These are phyloP conservation scores for Chrysanthemum makinoi DNA, from an alignment of 129 eudicot species.

Conservation along the genomic window DNA sequence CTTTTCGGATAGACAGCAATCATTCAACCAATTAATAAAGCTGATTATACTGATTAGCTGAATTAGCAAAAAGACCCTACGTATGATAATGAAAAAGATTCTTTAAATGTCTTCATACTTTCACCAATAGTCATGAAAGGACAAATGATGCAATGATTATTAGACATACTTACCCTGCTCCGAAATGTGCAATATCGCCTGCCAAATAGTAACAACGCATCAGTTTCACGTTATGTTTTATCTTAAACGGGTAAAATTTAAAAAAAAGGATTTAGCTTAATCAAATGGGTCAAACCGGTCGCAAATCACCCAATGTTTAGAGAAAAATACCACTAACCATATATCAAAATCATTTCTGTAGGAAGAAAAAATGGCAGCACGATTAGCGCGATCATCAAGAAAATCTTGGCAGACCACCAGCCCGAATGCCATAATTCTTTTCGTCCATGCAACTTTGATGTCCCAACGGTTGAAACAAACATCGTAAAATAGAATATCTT, in stretches of 20 bases:
- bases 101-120: slow-evolving; percentile 8
- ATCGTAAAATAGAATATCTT: slow-evolving; percentile 66
- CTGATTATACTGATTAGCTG: slow-evolving; percentile 78
- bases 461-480: slow-evolving; percentile 75
- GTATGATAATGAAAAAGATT: slow-evolving; percentile 12
- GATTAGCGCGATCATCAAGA: slow-evolving; percentile 42
- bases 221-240: neutral
- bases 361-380: slow-evolving; percentile 61
- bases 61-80: slow-evolving; percentile 77
- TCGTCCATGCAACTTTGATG: slow-evolving; percentile 53
- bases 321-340: slow-evolving; percentile 45
- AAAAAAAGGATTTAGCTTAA: too few species aligned
- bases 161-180: slow-evolving; percentile 67
- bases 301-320: neutral
- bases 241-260: neutral
- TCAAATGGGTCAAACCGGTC: neutral
- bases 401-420: slow-evolving; percentile 73
- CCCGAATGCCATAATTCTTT: slow-evolving; percentile 83
- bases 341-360: slow-evolving; percentile 42
- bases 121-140: slow-evolving; percentile 1
- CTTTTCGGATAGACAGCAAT: slow-evolving; percentile 67
- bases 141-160: neutral
- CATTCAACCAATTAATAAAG: slow-evolving; percentile 74
- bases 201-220: slow-evolving; percentile 29
- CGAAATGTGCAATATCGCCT: slow-evolving; percentile 88